phyloP scores from a whole-genome alignment of 345 rosid genomes.

The Erysimum cheiranthoides region DNA sequence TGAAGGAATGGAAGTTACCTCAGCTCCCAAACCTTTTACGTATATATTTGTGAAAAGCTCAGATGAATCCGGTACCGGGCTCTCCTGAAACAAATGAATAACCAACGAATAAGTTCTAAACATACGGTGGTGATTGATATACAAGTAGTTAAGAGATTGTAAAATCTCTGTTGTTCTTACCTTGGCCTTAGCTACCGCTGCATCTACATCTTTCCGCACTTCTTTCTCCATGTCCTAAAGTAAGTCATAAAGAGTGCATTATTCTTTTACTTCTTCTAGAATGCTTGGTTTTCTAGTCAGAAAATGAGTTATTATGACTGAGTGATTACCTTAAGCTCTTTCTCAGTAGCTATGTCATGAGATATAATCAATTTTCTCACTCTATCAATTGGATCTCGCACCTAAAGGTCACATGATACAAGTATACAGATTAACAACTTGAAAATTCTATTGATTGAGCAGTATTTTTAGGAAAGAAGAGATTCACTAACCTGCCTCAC shows the following conservation, averaged over 20 bases:
- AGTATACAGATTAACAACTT: background rate
- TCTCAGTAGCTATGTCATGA: constrained; percentile 81
- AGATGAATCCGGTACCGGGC: constrained; percentile 80
- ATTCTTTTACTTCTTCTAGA: background rate
- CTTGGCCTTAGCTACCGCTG: constrained; percentile 87
- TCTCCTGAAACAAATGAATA: constrained; percentile 58
- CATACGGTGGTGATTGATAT: background rate
- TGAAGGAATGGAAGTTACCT: constrained; percentile 53
- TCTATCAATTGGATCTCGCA: constrained; percentile 52
- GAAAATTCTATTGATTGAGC: background rate
- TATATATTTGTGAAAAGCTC: constrained; percentile 81
- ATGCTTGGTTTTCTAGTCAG: background rate
- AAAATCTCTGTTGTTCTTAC: constrained; percentile 37
- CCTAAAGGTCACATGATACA: constrained; percentile 49
- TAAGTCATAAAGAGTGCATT: background rate
- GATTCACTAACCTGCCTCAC: constrained; percentile 73
- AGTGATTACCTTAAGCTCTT: constrained; percentile 77
- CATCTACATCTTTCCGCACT: constrained; percentile 78
- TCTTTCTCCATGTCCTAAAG: constrained; percentile 84
- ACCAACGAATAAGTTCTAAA: background rate
- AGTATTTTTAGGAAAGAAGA: background rate
- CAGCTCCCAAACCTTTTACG: constrained; percentile 69
- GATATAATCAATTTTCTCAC: constrained; percentile 55
- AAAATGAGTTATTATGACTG: background rate
- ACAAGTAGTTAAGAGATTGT: background rate